Conservation (phyloP, 495 filamentous ascomycete genomes). For the Annulohypoxylon bovei region DNA sequence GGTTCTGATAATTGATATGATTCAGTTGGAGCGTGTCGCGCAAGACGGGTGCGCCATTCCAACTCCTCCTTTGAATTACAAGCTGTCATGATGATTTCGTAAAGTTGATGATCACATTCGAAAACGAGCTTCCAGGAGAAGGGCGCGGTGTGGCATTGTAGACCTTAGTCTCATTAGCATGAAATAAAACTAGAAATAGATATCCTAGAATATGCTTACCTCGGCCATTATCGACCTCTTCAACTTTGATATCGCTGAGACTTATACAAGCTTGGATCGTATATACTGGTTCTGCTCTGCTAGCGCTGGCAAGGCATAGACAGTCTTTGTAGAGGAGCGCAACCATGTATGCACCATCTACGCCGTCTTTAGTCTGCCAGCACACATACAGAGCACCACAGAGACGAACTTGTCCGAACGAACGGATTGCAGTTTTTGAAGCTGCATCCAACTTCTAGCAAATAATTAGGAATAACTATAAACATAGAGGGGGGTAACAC, state of each 20-base stretch:
- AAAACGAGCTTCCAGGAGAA: conserved; percentile 97
- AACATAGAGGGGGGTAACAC: neutral
- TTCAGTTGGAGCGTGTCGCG: conserved; percentile 53
- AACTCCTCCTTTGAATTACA: conserved; percentile 84
- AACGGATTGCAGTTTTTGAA: conserved; percentile 68
- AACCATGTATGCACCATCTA: conserved; percentile 83
- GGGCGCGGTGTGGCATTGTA: conserved; percentile 84
- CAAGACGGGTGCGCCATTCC: conserved; percentile 72
- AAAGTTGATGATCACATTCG: conserved; percentile 76
- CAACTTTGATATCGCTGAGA: conserved; percentile 74
- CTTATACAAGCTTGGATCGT: conserved; percentile 79
- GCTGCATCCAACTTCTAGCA: conserved; percentile 54
- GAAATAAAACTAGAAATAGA: neutral
- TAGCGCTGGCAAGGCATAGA: conserved; percentile 76
- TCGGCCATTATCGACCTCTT: conserved; percentile 81
- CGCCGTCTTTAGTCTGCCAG: conserved; percentile 73
- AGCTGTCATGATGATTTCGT: conserved; percentile 88
- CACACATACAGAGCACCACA: conserved; percentile 90
- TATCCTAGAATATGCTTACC: conserved; percentile 61
- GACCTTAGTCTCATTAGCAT: conserved; percentile 60
- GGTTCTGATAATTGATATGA: conserved; percentile 57
- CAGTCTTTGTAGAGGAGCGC: conserved; percentile 87
- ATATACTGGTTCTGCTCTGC: conserved; percentile 69
- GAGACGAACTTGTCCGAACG: conserved; percentile 82
- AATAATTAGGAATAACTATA: conserved; percentile 26